Conservation (phyloP, 495 filamentous ascomycete genomes). For the Podospora pseudocomata region DNA sequence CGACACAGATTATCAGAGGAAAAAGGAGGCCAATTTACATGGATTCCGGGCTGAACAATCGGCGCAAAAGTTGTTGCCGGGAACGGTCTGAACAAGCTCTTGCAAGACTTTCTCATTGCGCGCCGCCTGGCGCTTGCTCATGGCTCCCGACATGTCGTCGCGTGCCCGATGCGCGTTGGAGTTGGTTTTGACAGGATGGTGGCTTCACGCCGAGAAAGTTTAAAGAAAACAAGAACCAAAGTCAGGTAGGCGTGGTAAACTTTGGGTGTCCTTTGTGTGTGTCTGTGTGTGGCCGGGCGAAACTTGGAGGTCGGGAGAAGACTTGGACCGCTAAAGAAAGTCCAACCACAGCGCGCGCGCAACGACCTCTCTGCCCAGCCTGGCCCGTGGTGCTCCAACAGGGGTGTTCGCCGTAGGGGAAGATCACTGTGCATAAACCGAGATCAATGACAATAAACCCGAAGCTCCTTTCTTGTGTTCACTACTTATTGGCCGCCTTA, state of each 20-base stretch:
- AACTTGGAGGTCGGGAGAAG: neutral
- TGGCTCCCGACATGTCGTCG: conserved; percentile 48
- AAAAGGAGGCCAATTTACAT: conserved; percentile 55
- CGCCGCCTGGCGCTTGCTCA: conserved; percentile 92
- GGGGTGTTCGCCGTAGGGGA: neutral
- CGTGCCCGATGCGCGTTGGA: conserved; percentile 14
- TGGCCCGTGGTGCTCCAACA: neutral
- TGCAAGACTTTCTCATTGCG: conserved; percentile 91
- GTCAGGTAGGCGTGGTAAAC: neutral
- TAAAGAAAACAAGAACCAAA: neutral
- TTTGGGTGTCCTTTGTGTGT: neutral
- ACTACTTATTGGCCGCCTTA: neutral
- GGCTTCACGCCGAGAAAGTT: neutral
- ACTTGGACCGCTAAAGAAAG: neutral
- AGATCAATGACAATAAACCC: neutral
- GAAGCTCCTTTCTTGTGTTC: neutral
- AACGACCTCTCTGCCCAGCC: neutral
- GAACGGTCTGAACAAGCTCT: conserved; percentile 80
- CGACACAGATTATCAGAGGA: conserved; percentile 5
- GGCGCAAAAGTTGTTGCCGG: conserved; percentile 92
- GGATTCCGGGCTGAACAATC: conserved; percentile 91
- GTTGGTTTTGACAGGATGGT: neutral
- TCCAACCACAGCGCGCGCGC: neutral
- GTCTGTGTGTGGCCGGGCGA: conserved; percentile 1
- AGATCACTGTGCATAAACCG: neutral